Base-by-base conservation (phyloP, 2,329 filamentous ascomycete species). In the Stachybotrys elegans region DNA sequence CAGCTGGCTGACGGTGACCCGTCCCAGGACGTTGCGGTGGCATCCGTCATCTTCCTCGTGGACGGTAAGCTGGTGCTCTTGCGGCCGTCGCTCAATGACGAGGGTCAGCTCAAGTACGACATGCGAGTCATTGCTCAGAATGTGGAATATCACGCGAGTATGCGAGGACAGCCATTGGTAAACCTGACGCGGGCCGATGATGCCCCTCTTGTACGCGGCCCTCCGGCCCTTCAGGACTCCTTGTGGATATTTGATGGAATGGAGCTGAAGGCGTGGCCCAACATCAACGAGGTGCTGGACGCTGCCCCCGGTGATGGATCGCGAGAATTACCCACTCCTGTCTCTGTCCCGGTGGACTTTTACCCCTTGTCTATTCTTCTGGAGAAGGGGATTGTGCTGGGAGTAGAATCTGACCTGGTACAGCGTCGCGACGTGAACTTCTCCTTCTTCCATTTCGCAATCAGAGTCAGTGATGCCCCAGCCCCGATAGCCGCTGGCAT, bases 51-150 rank as follows among this genome's bases (percentile, higher is more conserved):
- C 13, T 95, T 98, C 57, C 75, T 98, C n/a, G 91, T 98, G 2
- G 93, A 98, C 59, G 93, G 92, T 22, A 98, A 98, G 62, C 79
- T 98, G 17, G 93, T 97, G 11, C 71, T 97, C 29, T 75, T 98
- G 40, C 89, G 94, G 51, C 92, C 93, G 2, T 91, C 89, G 1
- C 73, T 88, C 5, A 91, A 87, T 42, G 86, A 88, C 40, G 80
- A 86, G 35, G 87, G 88, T 5, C 86, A 90, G 54, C 75, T 96
- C 42, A 97, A 96, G 69, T 98, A 98, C 59, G 92, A 97, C 59
- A 98, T 98, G 93, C 86, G 91, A 9, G 86, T 97, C 47, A 86
- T 98, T 59, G 90, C 91, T 12, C 89, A 96, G 57, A 94, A 95
- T 56, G 90, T 97, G 32, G 93, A 98, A 62, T 97, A 93, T 57